Evolutionary conservation across 345 rosid species (phyloP).

Genomic region (Arabidopsis arenosa): DNA sequence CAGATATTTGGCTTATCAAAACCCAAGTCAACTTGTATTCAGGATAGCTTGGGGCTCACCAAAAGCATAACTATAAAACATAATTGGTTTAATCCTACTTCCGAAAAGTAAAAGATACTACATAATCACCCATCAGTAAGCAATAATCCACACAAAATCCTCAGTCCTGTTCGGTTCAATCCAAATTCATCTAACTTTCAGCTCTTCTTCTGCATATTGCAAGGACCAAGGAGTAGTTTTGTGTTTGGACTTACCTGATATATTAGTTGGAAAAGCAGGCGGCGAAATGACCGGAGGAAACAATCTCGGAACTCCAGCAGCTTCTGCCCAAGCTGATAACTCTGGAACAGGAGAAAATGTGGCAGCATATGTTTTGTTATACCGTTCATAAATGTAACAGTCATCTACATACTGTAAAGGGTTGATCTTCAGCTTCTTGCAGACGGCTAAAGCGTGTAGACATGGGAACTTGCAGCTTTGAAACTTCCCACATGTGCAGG

Average conservation of each 20-base stretch:
- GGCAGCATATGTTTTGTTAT: neutral
- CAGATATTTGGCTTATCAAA: too few relatives aligned
- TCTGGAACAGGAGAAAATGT: slow-evolving; percentile 7
- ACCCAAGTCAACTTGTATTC: too few relatives aligned
- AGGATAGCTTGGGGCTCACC: too few relatives aligned
- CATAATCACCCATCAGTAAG: neutral
- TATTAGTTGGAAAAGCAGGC: neutral
- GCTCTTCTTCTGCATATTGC: neutral
- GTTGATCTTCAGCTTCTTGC: slow-evolving; percentile 22
- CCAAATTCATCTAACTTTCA: too few relatives aligned
- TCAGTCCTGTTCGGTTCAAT: too few relatives aligned
- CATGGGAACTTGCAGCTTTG: slow-evolving; percentile 23
- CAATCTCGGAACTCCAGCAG: slow-evolving; percentile 20
- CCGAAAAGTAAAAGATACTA: too few relatives aligned
- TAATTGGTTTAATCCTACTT: too few relatives aligned
- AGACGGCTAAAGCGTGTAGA: slow-evolving; percentile 14
- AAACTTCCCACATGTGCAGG: slow-evolving; percentile 32
- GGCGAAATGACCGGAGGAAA: neutral
- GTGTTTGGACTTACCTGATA: neutral
- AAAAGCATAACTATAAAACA: too few relatives aligned
- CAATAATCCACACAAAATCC: too few relatives aligned
- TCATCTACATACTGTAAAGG: slow-evolving; percentile 33
- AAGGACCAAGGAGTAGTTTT: neutral
- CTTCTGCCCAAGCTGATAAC: slow-evolving; percentile 18
- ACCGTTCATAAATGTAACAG: neutral